These are phyloP conservation scores for Populus tremula DNA, from an alignment of 345 rosid species.

Conservation along the genomic window DNA sequence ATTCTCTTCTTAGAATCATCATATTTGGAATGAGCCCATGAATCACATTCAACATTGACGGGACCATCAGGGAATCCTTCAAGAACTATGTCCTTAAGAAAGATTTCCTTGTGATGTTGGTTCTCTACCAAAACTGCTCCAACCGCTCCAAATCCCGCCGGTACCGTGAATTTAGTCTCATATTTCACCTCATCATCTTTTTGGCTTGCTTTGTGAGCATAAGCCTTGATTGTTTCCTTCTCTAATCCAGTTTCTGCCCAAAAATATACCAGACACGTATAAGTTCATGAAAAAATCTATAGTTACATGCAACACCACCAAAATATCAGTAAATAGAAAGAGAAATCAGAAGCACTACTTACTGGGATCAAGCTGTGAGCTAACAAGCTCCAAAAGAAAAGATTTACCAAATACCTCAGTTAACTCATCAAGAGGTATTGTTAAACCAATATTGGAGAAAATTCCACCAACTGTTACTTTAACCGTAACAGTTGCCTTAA, in stretches of 20 bases:
- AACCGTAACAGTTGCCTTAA: slow-evolving; percentile 14
- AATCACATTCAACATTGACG: slow-evolving; percentile 9
- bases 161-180: slow-evolving; percentile 17
- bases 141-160: slow-evolving; percentile 21
- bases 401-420: slow-evolving; percentile 8
- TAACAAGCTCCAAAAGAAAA: slow-evolving; percentile 23
- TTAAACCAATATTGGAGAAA: background rate
- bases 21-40: slow-evolving; percentile 22
- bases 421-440: slow-evolving; percentile 6
- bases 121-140: slow-evolving; percentile 25
- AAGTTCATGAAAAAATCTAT: too few species aligned
- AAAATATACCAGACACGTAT: too few species aligned
- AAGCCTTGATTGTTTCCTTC: slow-evolving; percentile 20
- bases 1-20: slow-evolving; percentile 14
- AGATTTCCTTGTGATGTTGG: slow-evolving; percentile 15
- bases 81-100: slow-evolving; percentile 15
- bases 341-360: background rate
- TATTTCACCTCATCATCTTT: slow-evolving; percentile 5
- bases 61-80: slow-evolving; percentile 12
- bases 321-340: background rate
- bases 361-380: slow-evolving; percentile 18
- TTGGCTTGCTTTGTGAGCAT: slow-evolving; percentile 4
- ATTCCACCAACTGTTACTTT: slow-evolving; percentile 19
- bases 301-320: too few species aligned
- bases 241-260: slow-evolving; percentile 13